Evolutionary conservation across 306 rosid species (phyloP), one percentile per base, ranked within the genome.

Genomic region (Castanea mollissima): DNA sequence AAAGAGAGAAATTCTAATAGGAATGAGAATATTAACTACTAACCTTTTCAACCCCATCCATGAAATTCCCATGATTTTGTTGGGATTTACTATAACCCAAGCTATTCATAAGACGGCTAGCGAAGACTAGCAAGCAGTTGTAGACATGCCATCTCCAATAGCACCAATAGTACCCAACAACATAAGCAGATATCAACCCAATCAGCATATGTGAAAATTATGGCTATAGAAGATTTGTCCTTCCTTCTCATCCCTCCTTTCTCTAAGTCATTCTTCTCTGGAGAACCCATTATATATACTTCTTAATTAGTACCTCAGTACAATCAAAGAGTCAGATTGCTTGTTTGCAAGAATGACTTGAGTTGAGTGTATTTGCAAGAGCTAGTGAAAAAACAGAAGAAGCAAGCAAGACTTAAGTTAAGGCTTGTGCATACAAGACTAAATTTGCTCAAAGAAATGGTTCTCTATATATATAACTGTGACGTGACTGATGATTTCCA

Each of bases 81-180:
- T 85, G 86, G 71, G 77, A 69, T 54, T 80, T 77, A 15, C 88
- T 91, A 55, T 69, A 78, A 29, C 99, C 99, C 87, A 95, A 84
- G 81, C 93, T 92, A 73, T 95, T 95, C 99, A 95, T 91, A 69
- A 95, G 83, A 32, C 94, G 89, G 87, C 98, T 92, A 11, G 92
- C 98, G 62, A 87, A 95, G 18, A 95, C 80, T 25, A 95, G 76
- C 86, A 95, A 78, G 79, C 89, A 85, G 52, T 95, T 21, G 99
- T 92, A 25, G 98, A 91, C 92, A 95, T 86, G 49, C 99, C 99
- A 86, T 92, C 99, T 75, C 96, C 98, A 41, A 95, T 83, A 76
- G 99, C 97, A 74, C 99, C 99, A 56, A 90, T 64, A 65, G 90
- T 90, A 11, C 99, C 99, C 80, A 89, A 78, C 68, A 88, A 55